Conservation (phyloP, 257 asterid genomes). For the Ocimum tenuiflorum region DNA sequence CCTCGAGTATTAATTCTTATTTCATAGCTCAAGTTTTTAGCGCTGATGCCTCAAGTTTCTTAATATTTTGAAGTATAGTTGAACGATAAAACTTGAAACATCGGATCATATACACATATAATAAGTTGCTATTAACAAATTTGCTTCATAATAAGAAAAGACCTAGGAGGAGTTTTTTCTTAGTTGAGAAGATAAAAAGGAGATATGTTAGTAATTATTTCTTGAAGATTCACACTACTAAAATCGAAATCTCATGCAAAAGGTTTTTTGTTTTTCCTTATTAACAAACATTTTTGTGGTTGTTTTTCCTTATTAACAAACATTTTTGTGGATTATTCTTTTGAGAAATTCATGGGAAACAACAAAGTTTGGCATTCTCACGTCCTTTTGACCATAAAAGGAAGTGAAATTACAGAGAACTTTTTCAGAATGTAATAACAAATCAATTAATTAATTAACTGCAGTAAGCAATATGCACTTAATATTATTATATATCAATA, state of each 20-base stretch:
- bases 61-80: no score
- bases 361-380: conserved; percentile 22
- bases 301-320: background rate
- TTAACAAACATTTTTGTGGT: conserved; percentile 1
- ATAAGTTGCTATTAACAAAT: background rate
- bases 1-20: no score
- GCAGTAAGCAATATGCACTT: background rate
- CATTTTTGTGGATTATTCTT: conserved; percentile 16
- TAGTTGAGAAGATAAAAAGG: background rate
- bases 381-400: conserved; percentile 26
- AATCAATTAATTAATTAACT: conserved; percentile 4
- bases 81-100: no score
- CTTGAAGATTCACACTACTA: background rate
- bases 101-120: no score
- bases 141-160: no score
- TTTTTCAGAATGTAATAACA: conserved; percentile 21
- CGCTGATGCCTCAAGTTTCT: no score
- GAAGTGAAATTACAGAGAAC: conserved; percentile 22
- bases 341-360: conserved; percentile 38
- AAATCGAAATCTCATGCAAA: conserved; percentile 9
- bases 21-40: no score
- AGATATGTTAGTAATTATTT: background rate
- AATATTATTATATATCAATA: background rate
- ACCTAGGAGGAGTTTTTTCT: no score
- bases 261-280: background rate